Evolutionary conservation across 2,329 filamentous ascomycete genomes (phyloP), one percentile per base, ranked within the genome.

Genomic region (Hypoxylon sp.): DNA sequence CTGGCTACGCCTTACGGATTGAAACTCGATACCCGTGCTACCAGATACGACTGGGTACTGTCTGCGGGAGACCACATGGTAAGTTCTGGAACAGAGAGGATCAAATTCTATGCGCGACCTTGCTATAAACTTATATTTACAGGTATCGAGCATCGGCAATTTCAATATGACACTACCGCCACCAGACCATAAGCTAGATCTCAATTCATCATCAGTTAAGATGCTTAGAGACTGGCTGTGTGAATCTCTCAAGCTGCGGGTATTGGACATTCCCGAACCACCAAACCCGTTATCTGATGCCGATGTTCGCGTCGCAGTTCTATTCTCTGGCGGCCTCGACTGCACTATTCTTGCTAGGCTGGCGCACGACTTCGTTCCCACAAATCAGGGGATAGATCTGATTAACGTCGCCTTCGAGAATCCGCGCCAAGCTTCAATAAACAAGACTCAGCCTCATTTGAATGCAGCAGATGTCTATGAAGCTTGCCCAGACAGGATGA

Each of bases 331-430:
- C 1, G 96, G 96, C 0, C 86, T 99, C 5, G 96, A 99, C 78
- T 98, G 96, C 77, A 95, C 94, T 0, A 84, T 98, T 0, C 84
- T 99, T 52, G 95, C 95, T 21, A 88, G 94, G 46, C 80, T 98
- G 23, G 84, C 87, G 10, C 92, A 97, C 76, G 91, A 97, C 11
- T 80, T 97, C 2, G 77, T 98, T 1, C 91, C 92, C 0, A 13
- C 76, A 0, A 80, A 85, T 3, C 90, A 97, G 74, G 82, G 86
- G 1, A 90, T 99, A 67, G 96, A 98, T 76, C 84, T 99, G 7
- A 86, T 99, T 69, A 99, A 99, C 72, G 95, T 99, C 49, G 96
- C 95, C 0, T 99, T 99, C 75, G 93, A 99, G 79, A 99, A 99
- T 71, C 95, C 94, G 0, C 87, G 93, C 32, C 88, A 90, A 70